Base-by-base conservation (phyloP, 345 rosid species). In the Acer saccharum region DNA sequence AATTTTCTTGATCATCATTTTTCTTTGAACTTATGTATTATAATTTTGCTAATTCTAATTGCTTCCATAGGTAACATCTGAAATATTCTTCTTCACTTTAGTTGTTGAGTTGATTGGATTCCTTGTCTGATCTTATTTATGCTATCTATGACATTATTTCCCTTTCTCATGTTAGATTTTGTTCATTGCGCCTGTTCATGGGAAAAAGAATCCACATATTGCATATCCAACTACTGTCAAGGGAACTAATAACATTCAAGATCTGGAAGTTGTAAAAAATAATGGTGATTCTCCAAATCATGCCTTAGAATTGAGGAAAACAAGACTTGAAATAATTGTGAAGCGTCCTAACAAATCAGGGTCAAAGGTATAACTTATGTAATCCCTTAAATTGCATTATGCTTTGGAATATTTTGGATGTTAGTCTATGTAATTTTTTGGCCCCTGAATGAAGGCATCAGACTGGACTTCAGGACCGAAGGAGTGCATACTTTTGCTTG, bases 401-500 rank as follows among this genome's bases (percentile, higher is more conserved):
- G 25, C 74, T 57, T 64, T 78, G 58, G 65, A 65, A 77, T 20
- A 57, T 41, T 63, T 66, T 50, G 71, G 69, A 65, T 75, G 60
- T 67, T 69, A 65, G 69, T 72, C 63, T 44, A 48, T 65, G 52
- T 77, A 10, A 57, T 62, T 78, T n/a, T 68, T 75, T 83, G 74
- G 44, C 67, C 77, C 43, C 41, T 79, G 57, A 76, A 73, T 68
- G 50, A 83, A 92, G 97, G 88, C 96, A 79, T 91, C 97, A 25
- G 97, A 92, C 65, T 74, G 80, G 62, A 80, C 82, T 73, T 77
- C 72, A 69, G 99, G 98, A 83, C 98, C 98, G 20, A 92, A 80
- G 83, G 98, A 96, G 79, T 86, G 84, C 75, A 84, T 96, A 84
- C 91, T 96, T 74, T 75, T 96, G 79, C 97, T 96, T 75, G 99